phyloP scores from a whole-genome alignment of 306 rosid species.

The Senna siamea region DNA sequence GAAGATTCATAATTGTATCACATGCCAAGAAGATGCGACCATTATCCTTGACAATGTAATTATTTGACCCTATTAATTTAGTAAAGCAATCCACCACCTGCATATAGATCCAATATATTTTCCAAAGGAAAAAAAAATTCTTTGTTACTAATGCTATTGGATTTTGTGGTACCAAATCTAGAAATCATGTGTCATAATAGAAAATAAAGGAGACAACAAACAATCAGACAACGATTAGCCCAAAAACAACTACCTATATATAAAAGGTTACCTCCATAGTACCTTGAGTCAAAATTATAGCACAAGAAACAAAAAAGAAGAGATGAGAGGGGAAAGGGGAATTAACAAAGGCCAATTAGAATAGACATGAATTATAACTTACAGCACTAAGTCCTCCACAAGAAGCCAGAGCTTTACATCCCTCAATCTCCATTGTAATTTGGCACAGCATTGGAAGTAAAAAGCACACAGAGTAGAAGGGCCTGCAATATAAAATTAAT shows the following conservation, averaged over 20 bases:
- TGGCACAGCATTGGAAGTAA: slow-evolving; percentile 91
- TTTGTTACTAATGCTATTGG: neutral
- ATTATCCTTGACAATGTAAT: slow-evolving; percentile 52
- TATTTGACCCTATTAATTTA: slow-evolving; percentile 54
- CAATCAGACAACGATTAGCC: slow-evolving; percentile 12
- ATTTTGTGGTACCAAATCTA: neutral
- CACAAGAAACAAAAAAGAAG: neutral
- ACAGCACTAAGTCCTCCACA: slow-evolving; percentile 77
- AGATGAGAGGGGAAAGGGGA: neutral
- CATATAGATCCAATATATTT: slow-evolving; percentile 41
- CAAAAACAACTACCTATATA: neutral
- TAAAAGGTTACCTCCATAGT: slow-evolving; percentile 5
- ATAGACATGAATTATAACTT: slow-evolving; percentile 46
- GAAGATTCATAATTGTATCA: slow-evolving; percentile 82
- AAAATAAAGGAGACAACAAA: slow-evolving; percentile 4
- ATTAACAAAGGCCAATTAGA: neutral
- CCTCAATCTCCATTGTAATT: slow-evolving; percentile 74
- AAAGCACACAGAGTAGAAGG: slow-evolving; percentile 79
- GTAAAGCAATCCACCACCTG: slow-evolving; percentile 83
- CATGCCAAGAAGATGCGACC: slow-evolving; percentile 80
- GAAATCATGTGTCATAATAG: neutral
- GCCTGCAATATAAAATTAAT: slow-evolving; percentile 58
- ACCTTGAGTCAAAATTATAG: slow-evolving; percentile 3
- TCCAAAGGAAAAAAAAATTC: slow-evolving; percentile 3
- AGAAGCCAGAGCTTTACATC: slow-evolving; percentile 68